Percentiles rank a stretch among this genome's conserved stretches.
phyloP scores from a whole-genome alignment of 2,329 filamentous ascomycete species.

The Nakataea oryzae region DNA sequence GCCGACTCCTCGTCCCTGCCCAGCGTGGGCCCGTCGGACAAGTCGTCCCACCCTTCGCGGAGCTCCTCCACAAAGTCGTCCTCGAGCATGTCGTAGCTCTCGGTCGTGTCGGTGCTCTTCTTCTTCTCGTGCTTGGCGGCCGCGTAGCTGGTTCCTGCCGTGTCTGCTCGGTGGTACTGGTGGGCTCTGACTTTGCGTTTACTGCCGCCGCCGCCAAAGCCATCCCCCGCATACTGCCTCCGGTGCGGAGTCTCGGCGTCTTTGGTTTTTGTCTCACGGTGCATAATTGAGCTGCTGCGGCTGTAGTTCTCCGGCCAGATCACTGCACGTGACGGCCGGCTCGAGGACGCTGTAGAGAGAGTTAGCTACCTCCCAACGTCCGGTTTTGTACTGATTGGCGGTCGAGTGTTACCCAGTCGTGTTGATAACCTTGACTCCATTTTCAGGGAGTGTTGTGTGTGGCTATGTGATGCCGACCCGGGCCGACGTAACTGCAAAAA shows the following conservation, averaged over 20 bases:
- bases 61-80: not conserved
- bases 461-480: not conserved
- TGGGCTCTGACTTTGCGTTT: not conserved
- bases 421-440: not conserved
- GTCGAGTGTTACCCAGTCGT: not conserved
- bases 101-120: not conserved
- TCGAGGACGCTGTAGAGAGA: not conserved
- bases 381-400: not conserved
- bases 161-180: not conserved
- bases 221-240: not conserved
- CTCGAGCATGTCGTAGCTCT: not conserved
- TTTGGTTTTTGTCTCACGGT: not conserved
- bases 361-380: not conserved
- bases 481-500: not conserved
- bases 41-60: not conserved
- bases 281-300: not conserved
- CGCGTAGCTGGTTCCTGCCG: not conserved
- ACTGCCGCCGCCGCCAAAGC: too few species aligned
- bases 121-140: not conserved
- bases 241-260: not conserved
- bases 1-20: not conserved
- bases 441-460: not conserved
- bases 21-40: not conserved
- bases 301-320: not conserved
- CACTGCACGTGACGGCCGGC: not conserved